Percentiles rank a stretch among this genome's conserved stretches.
These are phyloP conservation scores for Irpex sp. DNA, from an alignment of 1,284 basidiomycete species.

Conservation along the genomic window DNA sequence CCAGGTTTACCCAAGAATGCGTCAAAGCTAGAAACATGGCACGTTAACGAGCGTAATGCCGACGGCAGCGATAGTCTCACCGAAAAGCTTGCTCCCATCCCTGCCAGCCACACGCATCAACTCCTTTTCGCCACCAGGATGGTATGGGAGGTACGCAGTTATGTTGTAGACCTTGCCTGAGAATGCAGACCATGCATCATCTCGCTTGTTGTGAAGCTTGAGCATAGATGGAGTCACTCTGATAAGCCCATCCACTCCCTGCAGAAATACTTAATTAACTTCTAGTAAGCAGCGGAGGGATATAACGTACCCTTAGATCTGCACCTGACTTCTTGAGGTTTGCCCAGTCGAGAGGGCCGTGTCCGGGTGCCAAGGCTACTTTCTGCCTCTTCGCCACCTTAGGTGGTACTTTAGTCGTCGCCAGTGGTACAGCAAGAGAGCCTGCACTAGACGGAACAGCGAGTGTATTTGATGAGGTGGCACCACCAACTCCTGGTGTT, in stretches of 20 bases:
- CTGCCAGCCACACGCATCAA: constrained; percentile 94
- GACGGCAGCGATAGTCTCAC: constrained; percentile 38
- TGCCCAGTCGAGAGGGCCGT: constrained; percentile 94
- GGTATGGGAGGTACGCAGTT: constrained; percentile 86
- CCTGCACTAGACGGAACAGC: constrained; percentile 31
- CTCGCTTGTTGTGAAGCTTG: constrained; percentile 75
- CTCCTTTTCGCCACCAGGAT: constrained; percentile 92
- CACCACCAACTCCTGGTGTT: constrained; percentile 31
- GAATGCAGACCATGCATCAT: constrained; percentile 93
- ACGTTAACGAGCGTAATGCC: neutral
- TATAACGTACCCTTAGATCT: constrained; percentile 63
- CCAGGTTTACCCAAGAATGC: constrained; percentile 91
- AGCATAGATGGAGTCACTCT: constrained; percentile 83
- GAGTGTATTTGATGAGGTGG: constrained; percentile 20
- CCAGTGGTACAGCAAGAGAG: constrained; percentile 54
- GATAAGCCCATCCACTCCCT: constrained; percentile 63
- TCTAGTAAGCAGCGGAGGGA: neutral
- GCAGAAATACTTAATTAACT: neutral
- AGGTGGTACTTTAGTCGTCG: constrained; percentile 49
- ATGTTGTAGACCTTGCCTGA: constrained; percentile 97
- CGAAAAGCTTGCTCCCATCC: constrained; percentile 92
- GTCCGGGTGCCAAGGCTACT: constrained; percentile 88
- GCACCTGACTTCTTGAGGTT: constrained; percentile 73
- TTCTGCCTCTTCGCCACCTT: constrained; percentile 57
- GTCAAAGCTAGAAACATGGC: constrained; percentile 23